Evolutionary conservation across 2,329 filamentous ascomycete species (phyloP), one percentile per base, ranked within the genome.

Genomic region (Spiromastix sp.): DNA sequence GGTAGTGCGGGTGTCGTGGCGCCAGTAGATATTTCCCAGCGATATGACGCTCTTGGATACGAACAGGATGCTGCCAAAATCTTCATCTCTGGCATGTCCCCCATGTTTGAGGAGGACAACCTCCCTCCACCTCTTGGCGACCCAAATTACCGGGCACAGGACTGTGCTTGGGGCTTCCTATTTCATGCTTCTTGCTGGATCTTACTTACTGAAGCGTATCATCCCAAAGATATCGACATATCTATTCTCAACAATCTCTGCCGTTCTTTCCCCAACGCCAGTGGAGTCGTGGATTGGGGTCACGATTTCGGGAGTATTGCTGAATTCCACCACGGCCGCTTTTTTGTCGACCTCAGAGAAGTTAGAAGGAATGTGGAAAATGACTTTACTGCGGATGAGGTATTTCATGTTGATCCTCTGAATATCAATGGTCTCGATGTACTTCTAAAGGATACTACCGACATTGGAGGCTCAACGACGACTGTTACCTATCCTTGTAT

Each of bases 1-100:
- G 11, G 15, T 21, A 20, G 8, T 13, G 8, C 13, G n/a, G 19
- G n/a, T 10, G 30, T 20, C 8, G 10, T n/a, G 11, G 15, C 30
- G 11, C 30, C 30, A 4, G 19, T 32, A 12, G 30, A 32, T 32
- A 9, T 20, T 32, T 12, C 20, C 4, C 11, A 11, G 15, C 30
- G 30, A 12, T 32, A 32, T 5, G 30, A 32, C 20, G 30, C 20
- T 32, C n/a, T n/a, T n/a, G n/a, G n/a, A n/a, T n/a, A n/a, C n/a
- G 15, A 9, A 19, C 9, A 21, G 11, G 15, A 32, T 21, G 7
- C 24, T 4, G n/a, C 18, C 4, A 19, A 10, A 19, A 18, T 32
- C 17, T 32, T 20, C 15, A 15, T 20, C 8, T 11, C 20, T 10
- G 30, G 24, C 17, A 21, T 10, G 11, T 4, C 17, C n/a, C 30